Evolutionary conservation across 768 basidiomycete genomes (phyloP).

Genomic region (Chiua virens): DNA sequence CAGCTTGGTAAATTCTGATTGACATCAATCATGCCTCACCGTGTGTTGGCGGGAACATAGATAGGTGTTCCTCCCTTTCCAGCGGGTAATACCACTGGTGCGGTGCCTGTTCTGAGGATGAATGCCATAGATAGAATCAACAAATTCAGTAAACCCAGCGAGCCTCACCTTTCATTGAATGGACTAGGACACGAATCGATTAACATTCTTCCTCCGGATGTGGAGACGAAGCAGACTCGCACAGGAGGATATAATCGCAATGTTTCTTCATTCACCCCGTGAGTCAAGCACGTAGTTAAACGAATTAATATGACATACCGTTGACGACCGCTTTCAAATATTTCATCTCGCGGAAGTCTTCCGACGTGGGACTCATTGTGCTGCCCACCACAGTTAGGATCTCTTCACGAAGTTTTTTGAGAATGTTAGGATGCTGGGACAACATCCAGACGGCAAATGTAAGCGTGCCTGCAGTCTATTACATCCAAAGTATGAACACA

Average conservation of each 20-base stretch:
- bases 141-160: neutral
- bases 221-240: conserved; percentile 12
- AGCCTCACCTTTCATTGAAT: conserved; percentile 21
- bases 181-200: conserved; percentile 14
- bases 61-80: conserved; percentile 25
- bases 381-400: conserved; percentile 28
- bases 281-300: neutral
- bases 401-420: conserved; percentile 31
- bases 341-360: conserved; percentile 37
- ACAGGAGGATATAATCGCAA: conserved; percentile 32
- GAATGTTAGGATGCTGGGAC: conserved; percentile 34
- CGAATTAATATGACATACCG: conserved; percentile 13
- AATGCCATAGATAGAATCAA: neutral
- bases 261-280: conserved; percentile 23
- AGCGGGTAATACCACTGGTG: conserved; percentile 23
- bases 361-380: conserved; percentile 28
- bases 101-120: conserved; percentile 22
- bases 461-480: conserved; percentile 31
- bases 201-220: neutral
- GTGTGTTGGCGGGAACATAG: conserved; percentile 34
- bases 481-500: neutral
- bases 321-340: conserved; percentile 41
- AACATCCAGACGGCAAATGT: conserved; percentile 44
- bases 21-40: conserved; percentile 11
- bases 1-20: neutral